Evolutionary conservation across 2,329 filamentous ascomycete genomes (phyloP).

Genomic region (Clonostachys sp.): DNA sequence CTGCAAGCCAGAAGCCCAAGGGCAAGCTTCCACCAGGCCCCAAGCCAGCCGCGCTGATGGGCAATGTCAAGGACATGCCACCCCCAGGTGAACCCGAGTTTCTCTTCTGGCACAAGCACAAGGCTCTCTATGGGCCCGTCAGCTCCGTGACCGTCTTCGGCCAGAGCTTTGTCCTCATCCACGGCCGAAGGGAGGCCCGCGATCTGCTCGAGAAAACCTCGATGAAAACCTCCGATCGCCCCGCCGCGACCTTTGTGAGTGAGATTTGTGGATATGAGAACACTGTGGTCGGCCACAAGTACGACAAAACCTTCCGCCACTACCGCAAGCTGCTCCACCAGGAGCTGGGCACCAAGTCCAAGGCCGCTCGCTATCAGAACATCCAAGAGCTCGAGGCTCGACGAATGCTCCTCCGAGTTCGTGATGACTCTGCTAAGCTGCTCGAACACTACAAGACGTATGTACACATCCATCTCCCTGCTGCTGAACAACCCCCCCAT

Average conservation of each 20-base stretch:
- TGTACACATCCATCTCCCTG: neutral
- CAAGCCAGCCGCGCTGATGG: slow-evolving; percentile 31
- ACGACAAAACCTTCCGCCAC: slow-evolving; percentile 9
- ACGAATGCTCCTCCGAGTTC: slow-evolving; percentile 11
- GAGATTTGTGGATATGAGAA: slow-evolving; percentile 14
- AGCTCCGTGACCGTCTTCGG: slow-evolving; percentile 15
- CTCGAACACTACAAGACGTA: slow-evolving; percentile 17
- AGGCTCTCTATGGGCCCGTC: slow-evolving; percentile 21
- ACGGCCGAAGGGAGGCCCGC: slow-evolving; percentile 24
- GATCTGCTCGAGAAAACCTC: slow-evolving; percentile 24
- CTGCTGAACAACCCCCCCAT: neutral
- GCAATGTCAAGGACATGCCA: slow-evolving; percentile 41
- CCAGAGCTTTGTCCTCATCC: slow-evolving; percentile 30
- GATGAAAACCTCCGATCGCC: slow-evolving; percentile 10
- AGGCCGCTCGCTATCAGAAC: slow-evolving; percentile 6
- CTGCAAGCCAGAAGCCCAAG: neutral
- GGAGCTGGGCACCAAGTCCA: slow-evolving; percentile 14
- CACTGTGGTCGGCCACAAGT: slow-evolving; percentile 6
- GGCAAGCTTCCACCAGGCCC: slow-evolving; percentile 13
- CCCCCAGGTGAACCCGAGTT: slow-evolving; percentile 17
- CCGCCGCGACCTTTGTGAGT: slow-evolving; percentile 5
- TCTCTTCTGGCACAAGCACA: slow-evolving; percentile 25
- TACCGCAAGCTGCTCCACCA: slow-evolving; percentile 20
- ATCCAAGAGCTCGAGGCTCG: slow-evolving; percentile 17
- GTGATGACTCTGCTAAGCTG: slow-evolving; percentile 11